phyloP scores from a whole-genome alignment of 306 rosid genomes.

The Myrica gale region DNA sequence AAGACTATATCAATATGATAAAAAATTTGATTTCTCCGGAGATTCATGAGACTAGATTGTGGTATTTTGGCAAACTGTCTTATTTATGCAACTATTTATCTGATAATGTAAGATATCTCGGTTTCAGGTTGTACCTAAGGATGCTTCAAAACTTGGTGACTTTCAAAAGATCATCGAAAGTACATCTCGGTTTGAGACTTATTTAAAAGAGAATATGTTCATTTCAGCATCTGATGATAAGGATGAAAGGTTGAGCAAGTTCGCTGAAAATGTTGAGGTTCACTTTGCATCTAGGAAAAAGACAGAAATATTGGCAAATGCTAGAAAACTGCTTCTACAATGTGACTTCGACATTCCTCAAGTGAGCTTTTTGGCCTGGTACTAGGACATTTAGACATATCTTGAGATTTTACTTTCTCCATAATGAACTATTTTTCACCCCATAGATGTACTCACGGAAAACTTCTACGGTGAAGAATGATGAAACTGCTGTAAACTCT shows the following conservation, averaged over 20 bases:
- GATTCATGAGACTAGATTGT: not conserved
- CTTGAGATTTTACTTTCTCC: slow-evolving; percentile 28
- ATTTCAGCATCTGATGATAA: slow-evolving; percentile 67
- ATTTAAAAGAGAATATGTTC: slow-evolving; percentile 66
- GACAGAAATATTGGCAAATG: slow-evolving; percentile 77
- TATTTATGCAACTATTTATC: not conserved
- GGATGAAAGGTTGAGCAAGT: slow-evolving; percentile 67
- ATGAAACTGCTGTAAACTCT: slow-evolving; percentile 36
- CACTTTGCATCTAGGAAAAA: slow-evolving; percentile 90
- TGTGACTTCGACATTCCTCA: slow-evolving; percentile 78
- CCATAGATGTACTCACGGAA: slow-evolving; percentile 59
- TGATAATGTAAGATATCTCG: slow-evolving; percentile 27
- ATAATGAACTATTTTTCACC: slow-evolving; percentile 13
- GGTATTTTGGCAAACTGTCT: not conserved
- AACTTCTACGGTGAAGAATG: slow-evolving; percentile 45
- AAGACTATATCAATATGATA: not conserved
- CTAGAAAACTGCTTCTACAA: slow-evolving; percentile 74
- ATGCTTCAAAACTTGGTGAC: slow-evolving; percentile 88
- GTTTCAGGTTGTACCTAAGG: slow-evolving; percentile 91
- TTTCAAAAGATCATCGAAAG: slow-evolving; percentile 72
- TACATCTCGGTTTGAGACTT: slow-evolving; percentile 65
- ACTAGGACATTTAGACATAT: slow-evolving; percentile 21
- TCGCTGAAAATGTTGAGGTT: slow-evolving; percentile 92
- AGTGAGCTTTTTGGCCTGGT: slow-evolving; percentile 45
- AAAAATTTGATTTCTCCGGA: not conserved